These are phyloP conservation scores for Gracilaria caudata DNA, from an alignment of 23 red algal genomes.

Conservation along the genomic window DNA sequence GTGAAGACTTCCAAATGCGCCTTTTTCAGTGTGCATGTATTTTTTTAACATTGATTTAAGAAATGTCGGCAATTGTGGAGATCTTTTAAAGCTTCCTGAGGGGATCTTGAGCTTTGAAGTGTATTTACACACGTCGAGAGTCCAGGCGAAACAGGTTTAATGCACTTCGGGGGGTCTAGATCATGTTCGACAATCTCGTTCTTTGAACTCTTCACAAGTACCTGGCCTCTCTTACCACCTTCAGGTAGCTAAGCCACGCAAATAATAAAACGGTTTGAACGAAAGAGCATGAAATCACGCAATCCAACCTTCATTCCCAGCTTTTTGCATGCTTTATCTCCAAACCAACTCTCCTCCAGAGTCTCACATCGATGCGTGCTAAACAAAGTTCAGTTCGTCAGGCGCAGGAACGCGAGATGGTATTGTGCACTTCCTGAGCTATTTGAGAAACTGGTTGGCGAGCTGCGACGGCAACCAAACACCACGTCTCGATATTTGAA, in stretches of 20 bases:
- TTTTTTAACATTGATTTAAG: neutral
- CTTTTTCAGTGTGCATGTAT: neutral
- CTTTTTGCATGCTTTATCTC: neutral
- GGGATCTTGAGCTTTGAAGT: too few relatives aligned
- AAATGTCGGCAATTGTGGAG: too few relatives aligned
- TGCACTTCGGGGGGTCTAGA: too few relatives aligned
- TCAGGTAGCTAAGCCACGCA: too few relatives aligned
- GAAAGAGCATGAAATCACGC: neutral
- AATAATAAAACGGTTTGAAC: neutral
- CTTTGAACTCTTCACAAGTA: too few relatives aligned
- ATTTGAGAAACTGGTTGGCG: neutral
- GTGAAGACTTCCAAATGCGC: neutral
- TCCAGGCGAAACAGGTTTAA: too few relatives aligned
- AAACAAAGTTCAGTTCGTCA: neutral
- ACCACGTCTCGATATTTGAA: conserved; percentile 20
- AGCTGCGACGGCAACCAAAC: neutral
- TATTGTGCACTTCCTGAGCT: neutral
- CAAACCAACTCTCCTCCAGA: neutral
- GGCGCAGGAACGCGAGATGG: neutral
- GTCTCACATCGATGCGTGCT: neutral
- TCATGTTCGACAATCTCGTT: too few relatives aligned
- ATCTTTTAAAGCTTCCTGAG: too few relatives aligned
- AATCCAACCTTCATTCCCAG: neutral
- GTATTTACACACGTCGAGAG: too few relatives aligned
- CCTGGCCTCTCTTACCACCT: too few relatives aligned